phyloP scores from a whole-genome alignment of 257 asterid species.

The Nyctanthes arbortristis region DNA sequence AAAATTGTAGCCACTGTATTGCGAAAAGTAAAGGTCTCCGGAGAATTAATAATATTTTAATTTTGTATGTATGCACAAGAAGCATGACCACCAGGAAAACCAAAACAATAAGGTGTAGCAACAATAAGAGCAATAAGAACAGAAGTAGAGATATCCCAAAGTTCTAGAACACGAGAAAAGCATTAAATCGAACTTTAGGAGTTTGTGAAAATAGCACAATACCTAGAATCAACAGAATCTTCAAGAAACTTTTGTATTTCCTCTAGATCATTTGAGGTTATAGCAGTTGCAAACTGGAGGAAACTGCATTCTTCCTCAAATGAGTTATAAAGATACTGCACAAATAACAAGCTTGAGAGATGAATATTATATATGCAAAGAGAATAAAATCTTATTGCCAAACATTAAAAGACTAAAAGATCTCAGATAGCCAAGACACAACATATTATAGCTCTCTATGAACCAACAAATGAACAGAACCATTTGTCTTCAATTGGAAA shows the following conservation, averaged over 20 bases:
- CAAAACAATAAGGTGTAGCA: not conserved
- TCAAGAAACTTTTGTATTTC: constrained; percentile 91
- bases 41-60: not conserved
- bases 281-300: constrained; percentile 80
- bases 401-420: constrained; percentile 10
- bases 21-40: not conserved
- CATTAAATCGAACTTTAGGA: not conserved
- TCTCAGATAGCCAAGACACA: no score
- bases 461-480: not conserved
- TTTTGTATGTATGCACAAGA: not conserved
- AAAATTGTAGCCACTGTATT: not conserved
- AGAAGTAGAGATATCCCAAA: not conserved
- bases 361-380: constrained; percentile 21
- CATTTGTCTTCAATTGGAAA: constrained; percentile 13
- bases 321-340: constrained; percentile 86
- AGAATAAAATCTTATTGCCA: constrained; percentile 9
- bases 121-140: not conserved
- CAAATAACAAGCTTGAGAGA: constrained; percentile 5
- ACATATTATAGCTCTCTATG: no score
- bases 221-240: constrained; percentile 83
- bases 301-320: constrained; percentile 78
- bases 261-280: constrained; percentile 87
- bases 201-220: not conserved
- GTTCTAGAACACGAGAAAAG: constrained; percentile 1
- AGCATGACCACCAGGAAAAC: not conserved